Percentiles rank a stretch among this genome's conserved stretches.
These are phyloP conservation scores for Bromus sterilis DNA, from an alignment of 176 grass and related monocot species.

Conservation along the genomic window DNA sequence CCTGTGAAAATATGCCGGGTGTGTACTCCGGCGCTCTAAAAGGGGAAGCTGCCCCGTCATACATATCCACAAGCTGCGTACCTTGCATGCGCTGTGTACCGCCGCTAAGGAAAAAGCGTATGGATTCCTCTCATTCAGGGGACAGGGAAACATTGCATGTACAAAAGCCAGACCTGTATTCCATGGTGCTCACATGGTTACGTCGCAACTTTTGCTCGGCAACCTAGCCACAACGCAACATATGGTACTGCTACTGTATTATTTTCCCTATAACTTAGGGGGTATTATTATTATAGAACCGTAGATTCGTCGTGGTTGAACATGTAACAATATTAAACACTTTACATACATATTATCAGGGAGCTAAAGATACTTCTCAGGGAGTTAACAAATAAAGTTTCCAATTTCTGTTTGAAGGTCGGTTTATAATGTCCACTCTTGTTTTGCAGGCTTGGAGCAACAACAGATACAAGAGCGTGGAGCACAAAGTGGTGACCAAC, in stretches of 20 bases:
- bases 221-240: not conserved
- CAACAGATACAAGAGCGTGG: conserved; percentile 78
- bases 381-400: not conserved
- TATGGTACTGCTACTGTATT: not conserved
- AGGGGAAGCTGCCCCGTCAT: not conserved
- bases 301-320: not conserved
- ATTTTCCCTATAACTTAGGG: not conserved
- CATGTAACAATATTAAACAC: not conserved
- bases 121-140: not conserved
- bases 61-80: not conserved
- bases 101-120: not conserved
- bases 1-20: not conserved
- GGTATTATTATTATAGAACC: not conserved
- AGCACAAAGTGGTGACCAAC: conserved; percentile 72
- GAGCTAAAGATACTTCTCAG: not conserved
- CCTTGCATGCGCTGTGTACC: conserved; percentile 3
- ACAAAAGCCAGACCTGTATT: conserved; percentile 2
- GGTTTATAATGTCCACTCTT: not conserved
- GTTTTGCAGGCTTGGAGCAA: conserved; percentile 91
- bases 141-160: conserved; percentile 19
- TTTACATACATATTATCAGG: not conserved
- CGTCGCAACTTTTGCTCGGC: conserved; percentile 20
- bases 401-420: not conserved
- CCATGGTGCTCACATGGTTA: conserved; percentile 14
- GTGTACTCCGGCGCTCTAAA: not conserved